Conservation (phyloP, 1,139 yeast genomes). For the Candida sojae region DNA sequence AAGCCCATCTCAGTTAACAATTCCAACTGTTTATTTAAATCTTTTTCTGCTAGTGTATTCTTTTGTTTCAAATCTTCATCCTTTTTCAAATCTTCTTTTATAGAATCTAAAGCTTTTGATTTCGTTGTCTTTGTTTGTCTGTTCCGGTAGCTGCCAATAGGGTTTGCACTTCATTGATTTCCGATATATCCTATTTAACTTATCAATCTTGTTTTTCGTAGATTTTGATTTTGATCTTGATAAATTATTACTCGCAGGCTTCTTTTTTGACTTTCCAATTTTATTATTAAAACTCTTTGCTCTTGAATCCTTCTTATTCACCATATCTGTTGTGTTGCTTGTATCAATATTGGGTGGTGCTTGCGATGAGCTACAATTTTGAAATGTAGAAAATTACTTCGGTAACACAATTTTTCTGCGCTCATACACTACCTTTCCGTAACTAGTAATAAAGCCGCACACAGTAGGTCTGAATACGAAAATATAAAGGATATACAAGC, state of each 20-base stretch:
- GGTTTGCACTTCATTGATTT: constrained; percentile 36
- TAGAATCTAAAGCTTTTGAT: constrained; percentile 32
- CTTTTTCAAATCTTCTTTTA: constrained; percentile 44
- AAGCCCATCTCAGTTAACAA: constrained; percentile 54
- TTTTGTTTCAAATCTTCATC: constrained; percentile 38
- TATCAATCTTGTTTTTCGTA: constrained; percentile 41
- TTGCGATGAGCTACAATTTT: not conserved
- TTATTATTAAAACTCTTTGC: not conserved
- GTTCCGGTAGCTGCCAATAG: constrained; percentile 17
- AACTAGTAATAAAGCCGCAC: not conserved
- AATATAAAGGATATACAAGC: too few relatives aligned
- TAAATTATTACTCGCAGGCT: not conserved
- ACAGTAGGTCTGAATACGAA: too few relatives aligned
- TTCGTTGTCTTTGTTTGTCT: constrained; percentile 12
- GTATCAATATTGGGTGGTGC: not conserved
- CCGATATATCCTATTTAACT: constrained; percentile 43
- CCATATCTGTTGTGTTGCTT: not conserved
- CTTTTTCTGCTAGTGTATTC: constrained; percentile 49
- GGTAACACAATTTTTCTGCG: too few relatives aligned
- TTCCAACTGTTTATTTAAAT: constrained; percentile 59
- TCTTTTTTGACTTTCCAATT: constrained; percentile 4
- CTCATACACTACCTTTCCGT: not conserved
- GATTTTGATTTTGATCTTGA: constrained; percentile 26
- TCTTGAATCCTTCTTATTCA: not conserved
- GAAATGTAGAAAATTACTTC: too few relatives aligned